A percentile compares a stretch with the other conserved stretches of the same genome.
Evolutionary conservation across 2,329 filamentous ascomycete genomes (phyloP).

Genomic region (Fusarium sp.): DNA sequence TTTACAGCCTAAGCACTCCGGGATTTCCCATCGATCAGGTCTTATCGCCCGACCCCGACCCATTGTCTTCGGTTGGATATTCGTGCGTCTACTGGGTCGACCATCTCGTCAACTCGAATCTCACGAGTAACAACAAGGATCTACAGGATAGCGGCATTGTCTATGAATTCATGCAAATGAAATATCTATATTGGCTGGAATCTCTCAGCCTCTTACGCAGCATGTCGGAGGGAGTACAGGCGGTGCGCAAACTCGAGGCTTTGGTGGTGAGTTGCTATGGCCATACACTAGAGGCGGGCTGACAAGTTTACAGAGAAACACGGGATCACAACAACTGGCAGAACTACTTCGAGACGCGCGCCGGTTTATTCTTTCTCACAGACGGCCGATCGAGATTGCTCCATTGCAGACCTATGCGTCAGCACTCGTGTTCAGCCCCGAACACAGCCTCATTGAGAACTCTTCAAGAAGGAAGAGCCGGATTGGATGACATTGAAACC

Average conservation of each 20-base stretch:
- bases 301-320: too few species aligned
- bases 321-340: not conserved
- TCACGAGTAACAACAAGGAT: too few species aligned
- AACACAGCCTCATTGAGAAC: not conserved
- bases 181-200: not conserved
- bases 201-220: not conserved
- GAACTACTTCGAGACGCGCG: not conserved
- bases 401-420: not conserved
- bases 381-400: not conserved
- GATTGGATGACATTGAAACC: too few species aligned
- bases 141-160: too few species aligned
- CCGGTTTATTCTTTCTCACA: not conserved
- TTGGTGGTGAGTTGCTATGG: not conserved
- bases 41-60: not conserved
- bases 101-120: not conserved
- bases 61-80: too few species aligned
- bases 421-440: not conserved
- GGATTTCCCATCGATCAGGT: not conserved
- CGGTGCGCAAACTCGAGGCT: not conserved
- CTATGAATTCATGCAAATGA: too few species aligned
- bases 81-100: not conserved
- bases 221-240: not conserved
- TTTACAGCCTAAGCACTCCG: fast-evolving
- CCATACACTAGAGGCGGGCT: too few species aligned
- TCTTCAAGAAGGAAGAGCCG: not conserved